Evolutionary conservation across 768 basidiomycete genomes (phyloP), one percentile per base, ranked within the genome.

Genomic region (Pholiota molesta): DNA sequence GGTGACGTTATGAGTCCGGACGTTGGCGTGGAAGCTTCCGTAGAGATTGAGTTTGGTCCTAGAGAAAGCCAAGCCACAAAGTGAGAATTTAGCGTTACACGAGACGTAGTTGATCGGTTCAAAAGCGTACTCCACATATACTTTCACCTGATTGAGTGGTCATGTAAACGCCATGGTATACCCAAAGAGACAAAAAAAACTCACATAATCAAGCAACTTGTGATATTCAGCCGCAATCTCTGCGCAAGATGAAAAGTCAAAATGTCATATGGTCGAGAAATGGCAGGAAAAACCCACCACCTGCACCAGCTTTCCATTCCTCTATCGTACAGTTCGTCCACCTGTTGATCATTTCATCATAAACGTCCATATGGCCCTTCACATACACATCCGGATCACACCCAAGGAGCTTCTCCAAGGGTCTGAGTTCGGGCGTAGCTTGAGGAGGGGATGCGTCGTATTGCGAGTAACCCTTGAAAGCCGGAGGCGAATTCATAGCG

Each of bases 251-350:
- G 14, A 19, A 33, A 53, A 52, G 26, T 8, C 42, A n/a, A 58
- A 45, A 37, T 11, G 13, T 10, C 47, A 16, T 19, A 1, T 19
- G 29, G 26, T n/a, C 2, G 35, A 52, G 54, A 33, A 55, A 44
- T 19, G 2, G 14, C 10, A 37, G 35, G 35, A 37, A 17, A 17
- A 35, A 55, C 68, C 52, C 39, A 86, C 86, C 83, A 52, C 84
- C 77, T 0, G 81, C 82, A 5, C 86, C 87, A 26, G 80, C 75
- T 5, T 75, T 68, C 87, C 87, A 87, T 55, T 87, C 85, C 14
- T 82, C 80, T 59, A 79, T 71, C 0, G 78, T 75, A 59, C 83
- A 84, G 7, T 78, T 75, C 14, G 75, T 75, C 85, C 86, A 88
- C 62, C 76, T 80, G 61, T 75, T 75, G 29, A 75, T 69, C 28